These are phyloP conservation scores for Bimuria novae-zelandiae DNA, from an alignment of 2,329 filamentous ascomycete genomes.

Conservation along the genomic window DNA sequence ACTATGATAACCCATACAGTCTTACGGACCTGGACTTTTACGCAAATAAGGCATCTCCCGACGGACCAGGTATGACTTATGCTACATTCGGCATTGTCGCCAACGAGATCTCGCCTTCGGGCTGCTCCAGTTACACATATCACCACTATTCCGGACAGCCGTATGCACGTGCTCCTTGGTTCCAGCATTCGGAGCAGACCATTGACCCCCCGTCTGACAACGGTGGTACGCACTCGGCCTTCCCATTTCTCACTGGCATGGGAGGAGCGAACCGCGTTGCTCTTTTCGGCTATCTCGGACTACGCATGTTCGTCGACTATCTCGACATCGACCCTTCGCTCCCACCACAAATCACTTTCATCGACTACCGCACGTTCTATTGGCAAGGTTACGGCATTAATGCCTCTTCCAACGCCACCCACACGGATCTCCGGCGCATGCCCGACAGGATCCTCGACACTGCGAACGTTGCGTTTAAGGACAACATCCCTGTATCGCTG, in stretches of 20 bases:
- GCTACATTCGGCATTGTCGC: conserved; percentile 70
- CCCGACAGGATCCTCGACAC: conserved; percentile 52
- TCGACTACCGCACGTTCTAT: conserved; percentile 67
- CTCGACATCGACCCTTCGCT: conserved; percentile 68
- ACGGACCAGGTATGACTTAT: conserved; percentile 76
- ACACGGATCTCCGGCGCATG: conserved; percentile 65
- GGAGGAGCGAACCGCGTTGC: conserved; percentile 71
- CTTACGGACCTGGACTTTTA: conserved; percentile 69
- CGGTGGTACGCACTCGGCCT: conserved; percentile 70
- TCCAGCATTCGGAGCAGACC: conserved; percentile 72
- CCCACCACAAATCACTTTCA: conserved; percentile 65
- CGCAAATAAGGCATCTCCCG: conserved; percentile 67
- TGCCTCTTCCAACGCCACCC: conserved; percentile 65
- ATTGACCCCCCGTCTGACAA: conserved; percentile 64
- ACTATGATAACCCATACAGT: conserved; percentile 61
- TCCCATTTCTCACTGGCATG: conserved; percentile 72
- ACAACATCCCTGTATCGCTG: conserved; percentile 64
- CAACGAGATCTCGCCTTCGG: conserved; percentile 67
- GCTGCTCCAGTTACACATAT: conserved; percentile 72
- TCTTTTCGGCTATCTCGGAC: conserved; percentile 69
- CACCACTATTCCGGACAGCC: conserved; percentile 66
- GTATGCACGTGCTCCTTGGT: conserved; percentile 69
- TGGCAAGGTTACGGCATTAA: conserved; percentile 68
- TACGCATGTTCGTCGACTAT: conserved; percentile 63
- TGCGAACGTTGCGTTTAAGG: conserved; percentile 60